Base-by-base conservation (phyloP, 202 grass and related monocot species). In the Carex sylvatica region DNA sequence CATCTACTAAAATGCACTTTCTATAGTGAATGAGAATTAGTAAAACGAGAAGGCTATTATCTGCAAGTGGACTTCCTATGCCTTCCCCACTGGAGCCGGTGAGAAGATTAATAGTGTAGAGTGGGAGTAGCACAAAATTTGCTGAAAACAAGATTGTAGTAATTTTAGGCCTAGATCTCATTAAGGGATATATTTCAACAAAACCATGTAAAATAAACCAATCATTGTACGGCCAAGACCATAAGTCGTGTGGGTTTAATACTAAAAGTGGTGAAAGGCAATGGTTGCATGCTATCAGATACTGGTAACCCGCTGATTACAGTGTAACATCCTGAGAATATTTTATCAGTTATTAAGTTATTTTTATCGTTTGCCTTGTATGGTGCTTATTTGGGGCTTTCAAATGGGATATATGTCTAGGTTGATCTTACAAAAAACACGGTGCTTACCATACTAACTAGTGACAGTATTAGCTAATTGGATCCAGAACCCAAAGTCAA, bases 101-200 rank as follows among this genome's bases (percentile, higher is more conserved):
- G 82, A 98, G 85, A 86, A 91, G 91, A 85, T 93, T 98, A 73
- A 95, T 90, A 70, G 92, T 98, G 85, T 98, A 98, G 75, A 95
- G 93, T 76, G 92, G 96, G 53, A 98, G 83, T 64, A 98, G 82
- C 53, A 95, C 91, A 80, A 98, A 75, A 90, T 93, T 98, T 84
- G 96, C 96, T 98, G 92, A 89, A 95, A 78, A 86, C 4, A 77
- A 77, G 52, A 77, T 58, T n/a, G 52, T 11, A 35, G 15, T 58
- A 13, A 77, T 59, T 56, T 77, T 77, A 77, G 28, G 73, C 73
- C 15, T 35, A 77, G 52, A 58, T 58, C 73, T 77, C 52, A 36
- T 26, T 58, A n/a, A 35, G 15, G 72, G 52, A 58, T 9, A 14
- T 10, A 56, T 35, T 58, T 35, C 7, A 26, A 77, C 15, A 55